A percentile compares a stretch with the other conserved stretches of the same genome.
These are phyloP conservation scores for Zymoseptoria pseudotritici DNA, from an alignment of 2,329 filamentous ascomycete species.

Conservation along the genomic window DNA sequence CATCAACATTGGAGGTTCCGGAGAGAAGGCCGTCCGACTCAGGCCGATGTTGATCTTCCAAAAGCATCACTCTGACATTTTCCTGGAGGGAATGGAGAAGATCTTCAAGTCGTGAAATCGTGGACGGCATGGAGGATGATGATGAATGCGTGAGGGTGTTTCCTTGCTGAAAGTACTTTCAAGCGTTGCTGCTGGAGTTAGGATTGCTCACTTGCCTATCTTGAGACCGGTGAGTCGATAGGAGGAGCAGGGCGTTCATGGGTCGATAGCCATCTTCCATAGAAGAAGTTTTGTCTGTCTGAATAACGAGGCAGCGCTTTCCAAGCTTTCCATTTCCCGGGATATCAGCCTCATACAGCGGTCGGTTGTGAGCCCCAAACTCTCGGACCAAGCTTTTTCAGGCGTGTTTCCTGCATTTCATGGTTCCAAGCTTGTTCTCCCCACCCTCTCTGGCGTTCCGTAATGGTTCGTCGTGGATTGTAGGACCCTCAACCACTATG, in stretches of 20 bases:
- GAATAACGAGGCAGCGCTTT: background rate
- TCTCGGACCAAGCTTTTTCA: background rate
- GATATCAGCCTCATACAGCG: background rate
- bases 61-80: conserved; percentile 79
- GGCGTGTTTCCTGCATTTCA: background rate
- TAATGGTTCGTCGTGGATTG: background rate
- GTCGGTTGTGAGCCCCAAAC: background rate
- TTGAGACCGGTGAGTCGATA: background rate
- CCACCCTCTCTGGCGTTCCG: background rate
- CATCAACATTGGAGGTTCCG: conserved; percentile 81
- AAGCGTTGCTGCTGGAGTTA: background rate
- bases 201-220: background rate
- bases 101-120: conserved; percentile 24
- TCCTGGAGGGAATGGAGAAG: conserved; percentile 49
- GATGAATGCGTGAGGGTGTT: too few relatives aligned
- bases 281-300: background rate
- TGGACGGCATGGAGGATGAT: too few relatives aligned
- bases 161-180: background rate
- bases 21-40: conserved; percentile 66
- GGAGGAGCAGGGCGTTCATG: background rate
- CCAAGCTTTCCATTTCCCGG: background rate
- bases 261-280: background rate
- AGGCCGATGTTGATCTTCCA: conserved; percentile 90
- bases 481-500: too few relatives aligned
- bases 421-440: background rate